A percentile compares a stretch with the other conserved stretches of the same genome.
Conservation (phyloP, 2,329 filamentous ascomycete genomes). For the Apiospora kogelbergensis region DNA sequence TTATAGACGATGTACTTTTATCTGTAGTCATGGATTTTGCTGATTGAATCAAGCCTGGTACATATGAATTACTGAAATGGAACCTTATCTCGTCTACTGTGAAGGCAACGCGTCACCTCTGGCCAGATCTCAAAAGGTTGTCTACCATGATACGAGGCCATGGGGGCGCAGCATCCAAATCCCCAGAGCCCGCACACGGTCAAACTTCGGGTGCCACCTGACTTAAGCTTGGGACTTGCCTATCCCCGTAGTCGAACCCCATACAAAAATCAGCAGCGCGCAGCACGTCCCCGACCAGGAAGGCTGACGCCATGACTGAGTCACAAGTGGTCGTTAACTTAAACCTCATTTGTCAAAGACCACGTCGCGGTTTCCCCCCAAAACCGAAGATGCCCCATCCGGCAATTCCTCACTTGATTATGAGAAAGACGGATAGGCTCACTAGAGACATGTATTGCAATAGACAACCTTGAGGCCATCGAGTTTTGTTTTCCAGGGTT, state of each 20-base stretch:
- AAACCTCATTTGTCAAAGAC: constrained; percentile 6
- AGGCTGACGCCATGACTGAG: background rate
- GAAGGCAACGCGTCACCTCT: background rate
- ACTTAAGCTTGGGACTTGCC: background rate
- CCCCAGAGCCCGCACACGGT: background rate
- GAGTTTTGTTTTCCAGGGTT: background rate
- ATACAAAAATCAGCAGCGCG: constrained; percentile 1
- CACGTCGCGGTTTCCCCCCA: background rate
- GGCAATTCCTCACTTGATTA: background rate
- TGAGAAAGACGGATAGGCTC: background rate
- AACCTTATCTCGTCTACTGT: background rate
- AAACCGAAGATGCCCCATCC: background rate
- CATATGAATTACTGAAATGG: background rate
- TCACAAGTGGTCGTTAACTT: background rate
- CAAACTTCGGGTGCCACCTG: constrained; percentile 8
- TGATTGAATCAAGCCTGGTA: background rate
- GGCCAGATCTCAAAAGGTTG: background rate
- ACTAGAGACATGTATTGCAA: background rate
- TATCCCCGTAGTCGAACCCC: background rate
- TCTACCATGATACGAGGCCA: background rate
- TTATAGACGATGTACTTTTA: constrained; percentile 2
- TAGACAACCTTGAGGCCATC: background rate
- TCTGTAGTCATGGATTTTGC: background rate
- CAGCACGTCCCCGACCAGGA: background rate
- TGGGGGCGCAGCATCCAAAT: background rate